These are phyloP conservation scores for Pistacia vera DNA, from an alignment of 345 rosid species.

Conservation along the genomic window DNA sequence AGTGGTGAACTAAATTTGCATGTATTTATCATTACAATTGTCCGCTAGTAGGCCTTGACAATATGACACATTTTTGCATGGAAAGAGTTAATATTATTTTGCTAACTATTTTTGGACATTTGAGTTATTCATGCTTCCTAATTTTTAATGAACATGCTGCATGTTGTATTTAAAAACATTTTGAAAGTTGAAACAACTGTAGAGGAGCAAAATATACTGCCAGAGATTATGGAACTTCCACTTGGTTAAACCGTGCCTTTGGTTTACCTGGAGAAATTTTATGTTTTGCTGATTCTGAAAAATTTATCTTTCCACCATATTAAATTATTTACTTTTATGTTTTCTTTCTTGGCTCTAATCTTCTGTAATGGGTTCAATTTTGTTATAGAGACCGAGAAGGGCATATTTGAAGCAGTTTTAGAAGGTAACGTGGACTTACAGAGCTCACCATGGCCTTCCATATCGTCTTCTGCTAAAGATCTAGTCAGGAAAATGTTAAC, in stretches of 20 bases:
- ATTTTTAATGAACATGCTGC: background rate
- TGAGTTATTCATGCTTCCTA: background rate
- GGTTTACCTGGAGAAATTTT: background rate
- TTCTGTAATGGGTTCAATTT: slow-evolving; percentile 6
- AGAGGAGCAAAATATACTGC: background rate
- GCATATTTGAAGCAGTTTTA: slow-evolving; percentile 54
- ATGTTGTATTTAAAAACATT: background rate
- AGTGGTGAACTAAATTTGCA: background rate
- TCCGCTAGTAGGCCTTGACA: background rate
- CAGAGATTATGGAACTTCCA: background rate
- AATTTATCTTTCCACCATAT: background rate
- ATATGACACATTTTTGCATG: background rate
- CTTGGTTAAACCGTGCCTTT: background rate
- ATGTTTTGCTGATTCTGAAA: background rate
- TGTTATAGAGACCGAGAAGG: slow-evolving; percentile 69
- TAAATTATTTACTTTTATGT: background rate
- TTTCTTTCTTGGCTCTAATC: background rate
- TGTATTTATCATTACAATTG: background rate
- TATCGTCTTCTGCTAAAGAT: slow-evolving; percentile 80
- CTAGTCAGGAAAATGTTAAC: slow-evolving; percentile 66
- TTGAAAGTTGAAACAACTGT: background rate
- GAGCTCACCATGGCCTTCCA: slow-evolving; percentile 73
- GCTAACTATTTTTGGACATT: background rate
- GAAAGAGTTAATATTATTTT: background rate
- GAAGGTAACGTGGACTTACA: slow-evolving; percentile 66